Conservation (phyloP, 495 filamentous ascomycete genomes). For the Tuber brumale region DNA sequence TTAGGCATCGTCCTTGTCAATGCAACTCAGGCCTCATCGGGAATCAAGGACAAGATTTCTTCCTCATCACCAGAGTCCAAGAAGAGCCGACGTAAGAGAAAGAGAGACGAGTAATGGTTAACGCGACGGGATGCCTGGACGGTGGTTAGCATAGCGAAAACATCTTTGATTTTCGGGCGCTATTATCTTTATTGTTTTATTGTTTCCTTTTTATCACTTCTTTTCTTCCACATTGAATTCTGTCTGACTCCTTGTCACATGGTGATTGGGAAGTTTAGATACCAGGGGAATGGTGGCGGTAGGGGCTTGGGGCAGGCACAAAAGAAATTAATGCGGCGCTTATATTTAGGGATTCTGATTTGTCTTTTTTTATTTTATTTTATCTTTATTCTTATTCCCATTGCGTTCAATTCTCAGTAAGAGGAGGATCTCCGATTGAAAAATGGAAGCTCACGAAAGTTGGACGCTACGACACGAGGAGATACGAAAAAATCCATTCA, state of each 20-base stretch:
- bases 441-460: constrained; percentile 35
- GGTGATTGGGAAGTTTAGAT: constrained; percentile 31
- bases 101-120: constrained; percentile 37
- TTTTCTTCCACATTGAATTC: constrained; percentile 9
- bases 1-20: constrained; percentile 40
- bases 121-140: constrained; percentile 17
- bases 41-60: constrained; percentile 38
- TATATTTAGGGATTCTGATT: constrained; percentile 38
- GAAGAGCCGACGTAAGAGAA: constrained; percentile 41
- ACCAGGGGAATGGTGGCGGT: constrained; percentile 21
- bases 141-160: constrained; percentile 29
- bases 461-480: constrained; percentile 36
- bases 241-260: constrained; percentile 16
- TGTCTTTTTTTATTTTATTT: constrained; percentile 34
- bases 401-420: constrained; percentile 29
- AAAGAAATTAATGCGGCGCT: constrained; percentile 40
- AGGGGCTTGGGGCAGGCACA: constrained; percentile 29
- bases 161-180: constrained; percentile 22
- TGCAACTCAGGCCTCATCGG: constrained; percentile 37
- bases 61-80: constrained; percentile 34
- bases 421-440: constrained; percentile 32
- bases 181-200: constrained; percentile 22
- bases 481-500: constrained; percentile 34
- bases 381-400: background rate
- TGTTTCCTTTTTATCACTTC: constrained; percentile 19